Evolutionary conservation across 768 basidiomycete genomes (phyloP), one percentile per base, ranked within the genome.

Genomic region (Mycena alexandri): DNA sequence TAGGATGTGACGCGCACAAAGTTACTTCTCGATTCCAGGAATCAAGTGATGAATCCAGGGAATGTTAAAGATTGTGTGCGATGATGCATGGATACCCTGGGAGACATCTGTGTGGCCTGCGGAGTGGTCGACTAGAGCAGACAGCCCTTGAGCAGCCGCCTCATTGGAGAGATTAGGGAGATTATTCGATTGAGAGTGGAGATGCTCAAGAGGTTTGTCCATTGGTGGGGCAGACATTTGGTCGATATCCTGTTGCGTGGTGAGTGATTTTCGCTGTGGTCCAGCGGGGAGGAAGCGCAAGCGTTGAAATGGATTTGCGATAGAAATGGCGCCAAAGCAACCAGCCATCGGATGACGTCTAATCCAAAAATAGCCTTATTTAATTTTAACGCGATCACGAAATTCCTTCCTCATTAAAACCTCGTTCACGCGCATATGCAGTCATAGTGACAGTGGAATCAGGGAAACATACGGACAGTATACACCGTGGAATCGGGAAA

Each of bases 1-100:
- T 16, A 51, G 22, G 3, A 9, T 17, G 14, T n/a, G n/a, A n/a
- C n/a, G 10, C 2, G 17, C 21, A 6, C 9, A 8, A 51, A 14
- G 14, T 13, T 9, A 64, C 61, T 81, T 81, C 75, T 61, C 83
- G 46, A 90, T 79, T 21, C 87, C 86, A 1, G 89, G 89, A 10
- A 90, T 80, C 34, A 87, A 73, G 36, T 76, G 80, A 66, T 83
- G 79, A 42, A 89, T 74, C 80, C 83, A 80, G 0, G 80, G 78
- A 29, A 80, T 61, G 22, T 72, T 70, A 57, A 70, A 70, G 16
- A 82, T 38, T 0, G 67, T 61, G 43, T 75, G 73, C 29, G 78
- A 73, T 3, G 78, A 75, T 13, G 79, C 74, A 62, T 80, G 79
- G 34, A 83, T 79, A 16, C 81, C 76, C 19, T 75, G 68, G 42